phyloP scores from a whole-genome alignment of 1,284 basidiomycete genomes.

The Kwoniella shivajii region DNA sequence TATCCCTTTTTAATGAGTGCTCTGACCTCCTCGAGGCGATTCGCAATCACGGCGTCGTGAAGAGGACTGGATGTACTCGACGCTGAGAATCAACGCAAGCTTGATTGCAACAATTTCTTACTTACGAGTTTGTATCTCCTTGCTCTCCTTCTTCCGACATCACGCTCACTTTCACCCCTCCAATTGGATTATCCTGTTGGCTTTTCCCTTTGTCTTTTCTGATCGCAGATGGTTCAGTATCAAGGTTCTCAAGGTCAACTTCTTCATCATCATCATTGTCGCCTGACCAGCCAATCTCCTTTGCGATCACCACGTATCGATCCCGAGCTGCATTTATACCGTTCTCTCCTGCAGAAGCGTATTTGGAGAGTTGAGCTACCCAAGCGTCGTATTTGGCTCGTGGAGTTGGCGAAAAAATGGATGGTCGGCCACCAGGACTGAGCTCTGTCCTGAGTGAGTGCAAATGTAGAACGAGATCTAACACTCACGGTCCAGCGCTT shows the following conservation, averaged over 20 bases:
- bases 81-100: not conserved
- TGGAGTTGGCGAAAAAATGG: constrained; percentile 75
- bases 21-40: not conserved
- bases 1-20: not conserved
- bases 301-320: constrained; percentile 72
- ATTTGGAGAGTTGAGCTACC: constrained; percentile 61
- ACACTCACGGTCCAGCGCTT: constrained; percentile 33
- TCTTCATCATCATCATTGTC: constrained; percentile 46
- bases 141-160: constrained; percentile 21
- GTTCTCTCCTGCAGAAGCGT: constrained; percentile 50
- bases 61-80: constrained; percentile 4
- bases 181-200: constrained; percentile 23
- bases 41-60: constrained; percentile 1
- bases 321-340: constrained; percentile 58
- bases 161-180: constrained; percentile 55
- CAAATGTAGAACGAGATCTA: not conserved
- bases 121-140: not conserved
- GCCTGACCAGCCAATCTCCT: constrained; percentile 65
- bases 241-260: constrained; percentile 7
- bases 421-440: constrained; percentile 67
- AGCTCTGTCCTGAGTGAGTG: not conserved
- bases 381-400: constrained; percentile 89
- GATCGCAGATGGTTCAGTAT: constrained; percentile 14
- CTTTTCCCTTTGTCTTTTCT: constrained; percentile 24
- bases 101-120: not conserved